Evolutionary conservation across 164 flowering plant species (phyloP).

Genomic region (Piper betle): DNA sequence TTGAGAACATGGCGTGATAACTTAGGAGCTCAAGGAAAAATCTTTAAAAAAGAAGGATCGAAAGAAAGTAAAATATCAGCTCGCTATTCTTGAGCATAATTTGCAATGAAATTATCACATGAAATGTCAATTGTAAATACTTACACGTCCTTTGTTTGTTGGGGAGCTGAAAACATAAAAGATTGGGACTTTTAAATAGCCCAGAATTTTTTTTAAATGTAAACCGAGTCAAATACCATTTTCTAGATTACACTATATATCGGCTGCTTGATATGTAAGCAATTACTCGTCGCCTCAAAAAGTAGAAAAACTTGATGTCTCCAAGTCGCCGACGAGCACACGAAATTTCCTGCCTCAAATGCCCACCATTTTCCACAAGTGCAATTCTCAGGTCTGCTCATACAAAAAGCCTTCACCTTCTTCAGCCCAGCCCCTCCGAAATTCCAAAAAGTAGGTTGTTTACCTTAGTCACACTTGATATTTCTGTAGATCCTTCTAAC

Average conservation of each 20-base stretch:
- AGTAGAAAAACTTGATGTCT: too few relatives aligned
- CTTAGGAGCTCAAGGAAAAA: too few relatives aligned
- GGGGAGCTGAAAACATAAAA: not conserved
- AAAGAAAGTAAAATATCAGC: too few relatives aligned
- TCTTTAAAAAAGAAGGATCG: too few relatives aligned
- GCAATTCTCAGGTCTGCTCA: not conserved
- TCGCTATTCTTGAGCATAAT: too few relatives aligned
- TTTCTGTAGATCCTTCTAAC: slow-evolving; percentile 91
- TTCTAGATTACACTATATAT: not conserved
- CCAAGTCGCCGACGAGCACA: not conserved
- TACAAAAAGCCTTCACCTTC: not conserved
- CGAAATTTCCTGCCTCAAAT: not conserved
- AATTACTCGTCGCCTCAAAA: not conserved
- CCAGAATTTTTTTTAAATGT: not conserved
- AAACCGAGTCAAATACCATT: not conserved
- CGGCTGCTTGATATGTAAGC: not conserved
- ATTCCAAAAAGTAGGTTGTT: not conserved
- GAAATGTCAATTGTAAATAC: not conserved
- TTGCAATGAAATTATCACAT: too few relatives aligned
- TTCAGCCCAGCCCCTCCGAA: not conserved
- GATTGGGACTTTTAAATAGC: not conserved
- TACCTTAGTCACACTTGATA: slow-evolving; percentile 69
- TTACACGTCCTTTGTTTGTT: not conserved
- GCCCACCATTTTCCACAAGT: not conserved
- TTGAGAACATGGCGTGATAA: too few relatives aligned